phyloP scores from a whole-genome alignment of 2,329 filamentous ascomycete species.

The Aplosporella prunicola region DNA sequence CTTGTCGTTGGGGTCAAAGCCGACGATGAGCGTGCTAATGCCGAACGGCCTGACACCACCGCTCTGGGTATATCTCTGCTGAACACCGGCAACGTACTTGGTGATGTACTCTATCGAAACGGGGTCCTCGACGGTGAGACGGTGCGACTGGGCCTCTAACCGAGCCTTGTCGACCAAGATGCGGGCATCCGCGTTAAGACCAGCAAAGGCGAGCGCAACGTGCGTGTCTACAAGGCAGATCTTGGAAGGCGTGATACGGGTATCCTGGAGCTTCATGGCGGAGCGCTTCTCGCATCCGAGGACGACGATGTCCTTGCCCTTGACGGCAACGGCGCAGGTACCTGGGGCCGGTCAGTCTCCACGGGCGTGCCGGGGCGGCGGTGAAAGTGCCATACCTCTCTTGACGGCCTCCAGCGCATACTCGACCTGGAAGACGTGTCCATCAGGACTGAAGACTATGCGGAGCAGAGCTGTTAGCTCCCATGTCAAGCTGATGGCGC shows the following conservation, averaged over 20 bases:
- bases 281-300: constrained; percentile 98
- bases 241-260: constrained; percentile 96
- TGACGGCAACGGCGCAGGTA: constrained; percentile 96
- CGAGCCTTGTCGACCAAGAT: constrained; percentile 98
- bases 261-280: constrained; percentile 99
- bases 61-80: constrained; percentile 98
- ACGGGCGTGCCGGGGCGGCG: background rate
- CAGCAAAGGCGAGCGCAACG: constrained; percentile 93
- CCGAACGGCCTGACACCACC: constrained; percentile 98
- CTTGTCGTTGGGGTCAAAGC: constrained; percentile 91
- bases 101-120: constrained; percentile 99
- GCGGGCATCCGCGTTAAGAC: constrained; percentile 92
- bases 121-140: constrained; percentile 92
- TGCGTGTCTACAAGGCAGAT: constrained; percentile 94
- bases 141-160: constrained; percentile 93
- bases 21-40: constrained; percentile 94
- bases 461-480: constrained; percentile 34
- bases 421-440: constrained; percentile 99
- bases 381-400: constrained; percentile 57
- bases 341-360: constrained; percentile 42
- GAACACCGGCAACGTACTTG: constrained; percentile 94
- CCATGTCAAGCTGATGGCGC: constrained; percentile 17
- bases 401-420: constrained; percentile 99
- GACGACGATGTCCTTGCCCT: constrained; percentile 88
- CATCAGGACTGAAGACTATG: constrained; percentile 93